phyloP scores from a whole-genome alignment of 1,139 yeast genomes.

The Yamadazyma sp. region DNA sequence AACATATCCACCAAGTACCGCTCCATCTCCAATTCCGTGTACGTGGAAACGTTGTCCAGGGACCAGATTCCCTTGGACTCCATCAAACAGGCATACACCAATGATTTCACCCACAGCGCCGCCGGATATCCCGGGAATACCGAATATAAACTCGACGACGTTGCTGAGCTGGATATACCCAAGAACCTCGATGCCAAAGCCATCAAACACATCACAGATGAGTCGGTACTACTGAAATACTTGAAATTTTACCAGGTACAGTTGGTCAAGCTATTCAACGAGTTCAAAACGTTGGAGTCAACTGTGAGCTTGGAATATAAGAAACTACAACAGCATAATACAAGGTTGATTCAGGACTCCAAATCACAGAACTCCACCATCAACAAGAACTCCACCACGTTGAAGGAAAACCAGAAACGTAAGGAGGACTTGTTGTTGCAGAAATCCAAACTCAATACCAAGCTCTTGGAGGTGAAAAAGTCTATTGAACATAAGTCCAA shows the following conservation, averaged over 20 bases:
- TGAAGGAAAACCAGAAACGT: slow-evolving; percentile 17
- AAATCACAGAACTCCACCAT: slow-evolving; percentile 22
- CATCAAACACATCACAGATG: slow-evolving; percentile 8
- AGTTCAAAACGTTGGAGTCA: slow-evolving; percentile 23
- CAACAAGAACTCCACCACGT: slow-evolving; percentile 7
- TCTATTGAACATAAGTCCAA: slow-evolving; percentile 15
- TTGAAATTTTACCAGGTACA: slow-evolving; percentile 9
- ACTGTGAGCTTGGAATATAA: slow-evolving; percentile 25
- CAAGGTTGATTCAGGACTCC: slow-evolving; percentile 29
- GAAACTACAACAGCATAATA: slow-evolving; percentile 28
- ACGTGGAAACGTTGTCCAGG: slow-evolving; percentile 12
- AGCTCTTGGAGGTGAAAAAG: slow-evolving; percentile 24
- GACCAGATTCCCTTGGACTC: slow-evolving; percentile 2
- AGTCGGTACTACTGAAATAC: slow-evolving; percentile 3
- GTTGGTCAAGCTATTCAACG: slow-evolving; percentile 15
- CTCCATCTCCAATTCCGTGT: slow-evolving; percentile 36
- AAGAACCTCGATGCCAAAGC: slow-evolving; percentile 4
- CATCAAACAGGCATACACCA: slow-evolving; percentile 6
- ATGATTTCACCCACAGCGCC: not conserved
- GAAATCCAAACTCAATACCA: slow-evolving; percentile 33
- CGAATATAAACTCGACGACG: not conserved
- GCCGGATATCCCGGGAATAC: not conserved
- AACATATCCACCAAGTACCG: slow-evolving; percentile 38
- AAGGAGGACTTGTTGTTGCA: slow-evolving; percentile 27
- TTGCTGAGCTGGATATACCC: slow-evolving; percentile 2